Conservation (phyloP, 78 protist genomes). For the Chrysochromulina tobinii region DNA sequence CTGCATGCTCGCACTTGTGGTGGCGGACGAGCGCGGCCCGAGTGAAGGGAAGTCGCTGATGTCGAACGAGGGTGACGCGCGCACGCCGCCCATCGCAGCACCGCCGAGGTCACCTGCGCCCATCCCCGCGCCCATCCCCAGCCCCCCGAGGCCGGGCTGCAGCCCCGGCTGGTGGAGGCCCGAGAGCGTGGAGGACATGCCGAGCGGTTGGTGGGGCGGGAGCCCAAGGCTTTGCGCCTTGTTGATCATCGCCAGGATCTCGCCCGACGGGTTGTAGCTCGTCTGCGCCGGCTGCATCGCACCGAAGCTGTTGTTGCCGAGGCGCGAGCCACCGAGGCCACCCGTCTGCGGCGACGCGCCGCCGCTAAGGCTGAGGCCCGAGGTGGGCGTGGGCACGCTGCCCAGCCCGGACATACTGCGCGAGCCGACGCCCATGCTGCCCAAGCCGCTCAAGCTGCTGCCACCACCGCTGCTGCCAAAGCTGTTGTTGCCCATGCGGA, state of each 20-base stretch:
- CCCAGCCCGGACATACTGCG: no score
- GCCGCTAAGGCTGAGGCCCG: no score
- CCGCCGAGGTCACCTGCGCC: no score
- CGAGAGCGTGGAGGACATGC: not conserved
- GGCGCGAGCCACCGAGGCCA: not conserved
- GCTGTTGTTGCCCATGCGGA: no score
- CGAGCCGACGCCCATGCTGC: no score
- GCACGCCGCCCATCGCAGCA: not conserved
- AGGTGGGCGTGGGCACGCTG: no score
- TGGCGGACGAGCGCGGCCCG: not conserved
- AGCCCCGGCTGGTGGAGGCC: not conserved
- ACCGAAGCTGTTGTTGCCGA: not conserved
- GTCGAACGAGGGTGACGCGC: not conserved
- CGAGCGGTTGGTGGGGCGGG: no score
- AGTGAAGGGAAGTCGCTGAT: conserved; percentile 5
- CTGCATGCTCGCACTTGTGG: not conserved
- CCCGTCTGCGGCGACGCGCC: not conserved
- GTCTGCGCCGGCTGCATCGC: not conserved
- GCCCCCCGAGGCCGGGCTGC: not conserved
- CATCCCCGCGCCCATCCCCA: not conserved
- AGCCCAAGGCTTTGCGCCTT: not conserved
- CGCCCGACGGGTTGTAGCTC: not conserved
- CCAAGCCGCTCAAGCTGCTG: no score
- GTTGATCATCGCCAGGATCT: conserved; percentile 7
- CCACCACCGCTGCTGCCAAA: no score